phyloP scores from a whole-genome alignment of 2,329 filamentous ascomycete species.

The Phyllosticta citrichinensis region DNA sequence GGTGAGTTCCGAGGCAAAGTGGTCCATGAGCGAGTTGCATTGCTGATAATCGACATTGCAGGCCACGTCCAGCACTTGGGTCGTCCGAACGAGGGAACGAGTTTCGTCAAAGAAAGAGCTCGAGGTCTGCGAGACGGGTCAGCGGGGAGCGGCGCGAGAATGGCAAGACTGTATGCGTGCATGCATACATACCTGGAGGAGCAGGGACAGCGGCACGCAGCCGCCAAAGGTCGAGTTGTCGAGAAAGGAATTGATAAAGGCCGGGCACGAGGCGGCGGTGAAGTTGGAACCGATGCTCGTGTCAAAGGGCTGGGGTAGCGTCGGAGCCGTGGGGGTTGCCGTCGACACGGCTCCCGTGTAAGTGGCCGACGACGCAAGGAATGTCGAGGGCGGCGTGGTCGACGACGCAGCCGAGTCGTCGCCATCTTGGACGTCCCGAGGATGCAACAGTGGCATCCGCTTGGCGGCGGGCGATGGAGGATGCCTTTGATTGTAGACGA shows the following conservation, averaged over 20 bases:
- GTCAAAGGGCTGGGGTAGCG: conserved; percentile 37
- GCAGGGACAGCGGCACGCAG: conserved; percentile 76
- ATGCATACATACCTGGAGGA: conserved; percentile 61
- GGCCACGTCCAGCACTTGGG: conserved; percentile 66
- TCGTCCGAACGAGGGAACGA: conserved; percentile 60
- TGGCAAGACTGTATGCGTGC: neutral
- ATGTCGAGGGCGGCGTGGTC: conserved; percentile 4
- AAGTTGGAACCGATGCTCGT: conserved; percentile 43
- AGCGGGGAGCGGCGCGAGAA: conserved; percentile 9
- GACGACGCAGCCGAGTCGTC: conserved; percentile 4
- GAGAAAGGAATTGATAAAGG: conserved; percentile 60
- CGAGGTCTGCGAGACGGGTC: conserved; percentile 52
- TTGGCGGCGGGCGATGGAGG: neutral
- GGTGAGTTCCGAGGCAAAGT: conserved; percentile 57
- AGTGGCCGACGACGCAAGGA: neutral
- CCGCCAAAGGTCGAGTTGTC: conserved; percentile 54
- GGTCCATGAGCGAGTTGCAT: conserved; percentile 57
- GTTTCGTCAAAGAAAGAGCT: conserved; percentile 72
- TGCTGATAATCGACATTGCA: conserved; percentile 57
- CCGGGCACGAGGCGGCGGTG: conserved; percentile 45
- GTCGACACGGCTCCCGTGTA: conserved; percentile 10
- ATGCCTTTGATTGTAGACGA: conserved; percentile 6
- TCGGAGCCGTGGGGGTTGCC: neutral
- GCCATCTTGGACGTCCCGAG: neutral
- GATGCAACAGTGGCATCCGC: conserved; percentile 9